phyloP scores from a whole-genome alignment of 345 rosid genomes.

The Populus ilicifolia region DNA sequence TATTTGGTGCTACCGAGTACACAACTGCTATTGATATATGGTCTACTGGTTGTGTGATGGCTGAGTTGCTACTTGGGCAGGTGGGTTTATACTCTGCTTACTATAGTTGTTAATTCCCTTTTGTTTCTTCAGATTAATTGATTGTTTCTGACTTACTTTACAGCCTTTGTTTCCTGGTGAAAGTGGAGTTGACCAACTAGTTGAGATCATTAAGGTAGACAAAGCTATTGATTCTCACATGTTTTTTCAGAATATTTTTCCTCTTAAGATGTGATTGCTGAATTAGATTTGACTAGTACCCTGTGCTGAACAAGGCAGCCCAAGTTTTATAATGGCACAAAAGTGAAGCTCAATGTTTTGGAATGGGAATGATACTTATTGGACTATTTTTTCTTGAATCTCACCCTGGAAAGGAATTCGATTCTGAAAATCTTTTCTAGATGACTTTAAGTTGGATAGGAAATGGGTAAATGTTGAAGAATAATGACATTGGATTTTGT shows the following conservation, averaged over 20 bases:
- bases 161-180: conserved; percentile 99
- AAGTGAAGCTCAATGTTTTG: background rate
- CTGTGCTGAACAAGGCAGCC: background rate
- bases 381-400: background rate
- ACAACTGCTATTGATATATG: conserved; percentile 97
- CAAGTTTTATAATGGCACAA: background rate
- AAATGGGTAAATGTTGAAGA: background rate
- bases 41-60: conserved; percentile 98
- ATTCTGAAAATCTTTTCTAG: background rate
- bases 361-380: background rate
- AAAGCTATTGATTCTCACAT: conserved; percentile 1
- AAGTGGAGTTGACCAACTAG: conserved; percentile 95
- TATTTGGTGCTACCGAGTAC: conserved; percentile 93
- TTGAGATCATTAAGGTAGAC: conserved; percentile 91
- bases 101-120: conserved; percentile 1
- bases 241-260: background rate
- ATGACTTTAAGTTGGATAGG: background rate
- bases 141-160: conserved; percentile 3
- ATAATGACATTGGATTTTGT: background rate
- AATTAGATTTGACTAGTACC: background rate
- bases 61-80: conserved; percentile 90
- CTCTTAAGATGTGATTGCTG: background rate
- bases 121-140: background rate
- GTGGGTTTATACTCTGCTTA: conserved; percentile 28
- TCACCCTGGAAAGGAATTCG: background rate